Evolutionary conservation across 2,329 filamentous ascomycete species (phyloP).

Genomic region (Parascedosporium putredinis): DNA sequence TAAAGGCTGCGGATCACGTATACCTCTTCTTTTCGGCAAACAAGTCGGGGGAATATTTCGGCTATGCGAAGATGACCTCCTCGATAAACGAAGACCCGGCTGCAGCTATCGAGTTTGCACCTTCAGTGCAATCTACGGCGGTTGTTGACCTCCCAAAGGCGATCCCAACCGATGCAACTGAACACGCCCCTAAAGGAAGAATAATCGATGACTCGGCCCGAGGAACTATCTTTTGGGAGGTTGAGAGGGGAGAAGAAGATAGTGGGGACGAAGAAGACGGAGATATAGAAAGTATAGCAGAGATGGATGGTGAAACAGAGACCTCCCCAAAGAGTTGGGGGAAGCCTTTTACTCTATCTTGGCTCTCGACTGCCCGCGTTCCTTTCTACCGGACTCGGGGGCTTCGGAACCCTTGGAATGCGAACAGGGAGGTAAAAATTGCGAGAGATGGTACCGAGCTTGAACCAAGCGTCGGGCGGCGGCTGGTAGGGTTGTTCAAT

Average conservation of each 20-base stretch:
- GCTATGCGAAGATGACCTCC: conserved; percentile 84
- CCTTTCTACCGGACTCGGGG: conserved; percentile 86
- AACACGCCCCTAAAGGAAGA: conserved; percentile 66
- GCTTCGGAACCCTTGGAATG: conserved; percentile 87
- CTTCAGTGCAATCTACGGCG: conserved; percentile 47
- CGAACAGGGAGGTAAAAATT: conserved; percentile 91
- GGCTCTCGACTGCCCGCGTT: conserved; percentile 72
- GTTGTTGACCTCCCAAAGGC: conserved; percentile 64
- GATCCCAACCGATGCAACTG: conserved; percentile 68
- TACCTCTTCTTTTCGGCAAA: conserved; percentile 94
- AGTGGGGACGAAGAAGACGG: conserved; percentile 34
- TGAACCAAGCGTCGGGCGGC: conserved; percentile 69
- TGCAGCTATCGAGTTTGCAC: conserved; percentile 58
- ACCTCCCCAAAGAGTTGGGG: conserved; percentile 62
- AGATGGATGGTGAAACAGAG: conserved; percentile 22
- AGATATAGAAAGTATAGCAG: conserved; percentile 23
- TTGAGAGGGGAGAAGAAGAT: conserved; percentile 48
- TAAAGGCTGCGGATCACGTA: conserved; percentile 66
- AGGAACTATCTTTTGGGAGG: conserved; percentile 97
- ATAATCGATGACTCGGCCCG: conserved; percentile 88
- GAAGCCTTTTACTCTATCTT: conserved; percentile 83
- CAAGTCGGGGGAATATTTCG: conserved; percentile 94
- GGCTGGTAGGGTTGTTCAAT: conserved; percentile 71
- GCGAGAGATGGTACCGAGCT: conserved; percentile 89
- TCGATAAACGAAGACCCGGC: conserved; percentile 68